A percentile compares a stretch with the other conserved stretches of the same genome.
These are phyloP conservation scores for Salvia miltiorrhiza DNA, from an alignment of 257 asterid species.

Conservation along the genomic window DNA sequence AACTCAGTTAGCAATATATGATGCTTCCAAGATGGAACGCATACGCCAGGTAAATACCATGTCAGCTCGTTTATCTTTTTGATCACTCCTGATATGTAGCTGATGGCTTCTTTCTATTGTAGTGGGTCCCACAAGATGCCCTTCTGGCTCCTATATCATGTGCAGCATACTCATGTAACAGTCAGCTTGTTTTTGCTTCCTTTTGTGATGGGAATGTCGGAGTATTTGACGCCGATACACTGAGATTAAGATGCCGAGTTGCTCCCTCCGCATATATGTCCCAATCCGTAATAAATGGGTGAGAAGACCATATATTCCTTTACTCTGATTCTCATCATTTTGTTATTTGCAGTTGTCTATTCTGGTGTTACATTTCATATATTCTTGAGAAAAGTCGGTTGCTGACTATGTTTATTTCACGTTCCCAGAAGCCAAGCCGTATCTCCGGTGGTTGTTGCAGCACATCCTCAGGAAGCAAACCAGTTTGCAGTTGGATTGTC, in stretches of 20 bases:
- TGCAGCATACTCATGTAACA: conserved; percentile 92
- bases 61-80: background rate
- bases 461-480: conserved; percentile 82
- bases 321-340: background rate
- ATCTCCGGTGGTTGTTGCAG: conserved; percentile 72
- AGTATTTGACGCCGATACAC: conserved; percentile 85
- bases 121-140: conserved; percentile 96
- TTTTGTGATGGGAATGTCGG: conserved; percentile 85
- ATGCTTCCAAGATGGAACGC: conserved; percentile 87
- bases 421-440: conserved; percentile 60
- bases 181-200: conserved; percentile 83
- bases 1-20: conserved; percentile 85
- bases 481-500: conserved; percentile 88
- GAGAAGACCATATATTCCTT: conserved; percentile 23
- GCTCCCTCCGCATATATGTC: conserved; percentile 77
- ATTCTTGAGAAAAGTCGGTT: background rate
- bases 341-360: background rate
- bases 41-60: conserved; percentile 64
- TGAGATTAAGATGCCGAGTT: conserved; percentile 80
- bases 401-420: background rate
- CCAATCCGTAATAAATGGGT: conserved; percentile 69
- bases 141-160: conserved; percentile 90
- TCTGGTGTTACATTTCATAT: background rate
- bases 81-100: background rate
- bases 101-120: conserved; percentile 23